Evolutionary conservation across 2,329 filamentous ascomycete genomes (phyloP), one percentile per base, ranked within the genome.

Genomic region (Zymoseptoria passerinii): DNA sequence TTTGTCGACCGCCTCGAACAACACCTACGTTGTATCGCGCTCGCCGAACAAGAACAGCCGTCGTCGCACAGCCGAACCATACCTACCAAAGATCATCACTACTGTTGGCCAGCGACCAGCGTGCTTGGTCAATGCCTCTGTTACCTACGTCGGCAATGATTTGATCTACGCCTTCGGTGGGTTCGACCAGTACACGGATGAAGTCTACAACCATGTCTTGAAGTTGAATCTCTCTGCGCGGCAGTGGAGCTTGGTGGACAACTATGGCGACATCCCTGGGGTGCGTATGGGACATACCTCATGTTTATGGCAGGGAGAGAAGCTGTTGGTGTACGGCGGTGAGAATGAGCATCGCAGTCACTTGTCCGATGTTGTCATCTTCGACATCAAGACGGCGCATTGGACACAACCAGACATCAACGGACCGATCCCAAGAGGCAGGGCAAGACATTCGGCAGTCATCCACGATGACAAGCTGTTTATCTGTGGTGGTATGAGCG

Each of bases 281-380:
- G 92, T 97, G 53, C 86, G 92, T 65, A 97, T 97, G 94, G 92
- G 92, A 90, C 94, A 99, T 71, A 97, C 94, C 50, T 92, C 94
- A 28, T 96, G 90, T 35, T 80, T 99, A 0, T 96, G 96, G 78
- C 85, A 95, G 75, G 91, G 90, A 61, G 88, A 92, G 74, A 97
- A 97, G 74, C 80, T 99, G n/a, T 81, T 99, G 1, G 91, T 99
- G 1, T 99, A 96, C 71, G 94, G 94, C 58, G 94, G 94, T 64
- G 94, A 99, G 77, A 99, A 99, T 74, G 94, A 99, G 73, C 94
- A 97, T 71, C 85, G 92, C 65, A 92, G 92, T 58, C 96, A 96
- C 72, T 85, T 99, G 10, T 95, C 92, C 52, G 94, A 99, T 72
- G 84, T 99, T 20, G 95, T 97, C 63, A 87, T 99, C 54, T 95